Base-by-base conservation (phyloP, 2,329 filamentous ascomycete species). In the Aspergillus caelatus region DNA sequence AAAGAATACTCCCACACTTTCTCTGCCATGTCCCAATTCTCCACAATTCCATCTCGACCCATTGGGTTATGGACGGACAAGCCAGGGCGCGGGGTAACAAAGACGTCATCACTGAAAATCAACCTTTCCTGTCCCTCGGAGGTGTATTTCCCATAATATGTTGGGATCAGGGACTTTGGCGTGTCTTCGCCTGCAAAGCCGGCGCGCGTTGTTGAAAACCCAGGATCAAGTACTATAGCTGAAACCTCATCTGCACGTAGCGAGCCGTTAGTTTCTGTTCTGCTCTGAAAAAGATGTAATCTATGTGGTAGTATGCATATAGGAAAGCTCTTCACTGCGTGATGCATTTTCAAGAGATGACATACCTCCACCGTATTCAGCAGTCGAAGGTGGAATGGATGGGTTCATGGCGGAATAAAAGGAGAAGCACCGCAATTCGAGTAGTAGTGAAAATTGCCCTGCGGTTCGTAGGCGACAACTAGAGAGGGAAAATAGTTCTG, bases 141-240 rank as follows among this genome's bases (percentile, higher is more conserved):
- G 61, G 81, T 81, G 66, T 81, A 80, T 78, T 84, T 83, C 65
- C 91, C 94, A 81, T 99, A 99, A 81, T 91, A 93, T 52, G 93
- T 95, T 32, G 94, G 94, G 63, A 96, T 86, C 62, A 98, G 89
- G 34, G 92, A 93, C 83, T 98, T 98, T 71, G 95, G 95, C 0
- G 93, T 91, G 81, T 99, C 95, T 86, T 99, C 96, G 75, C 96
- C 95, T 14, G 96, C 96, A 75, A 98, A 99, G 63, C 95, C 95
- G 64, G 94, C 95, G 80, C 96, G 93, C 46, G 92, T 94, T 70
- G 89, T 90, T 75, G 91, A 92, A 82, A 93, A 97, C 66, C 96
- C 95, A 3, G 95, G 92, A 76, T 99, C 95, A 75, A 99, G 92
- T 43, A 99, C 92, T 71, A 99, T 91, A 58, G 96, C 96, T 41